phyloP scores from a whole-genome alignment of 352 stramenopile species.

The Globisporangium cystogenes region DNA sequence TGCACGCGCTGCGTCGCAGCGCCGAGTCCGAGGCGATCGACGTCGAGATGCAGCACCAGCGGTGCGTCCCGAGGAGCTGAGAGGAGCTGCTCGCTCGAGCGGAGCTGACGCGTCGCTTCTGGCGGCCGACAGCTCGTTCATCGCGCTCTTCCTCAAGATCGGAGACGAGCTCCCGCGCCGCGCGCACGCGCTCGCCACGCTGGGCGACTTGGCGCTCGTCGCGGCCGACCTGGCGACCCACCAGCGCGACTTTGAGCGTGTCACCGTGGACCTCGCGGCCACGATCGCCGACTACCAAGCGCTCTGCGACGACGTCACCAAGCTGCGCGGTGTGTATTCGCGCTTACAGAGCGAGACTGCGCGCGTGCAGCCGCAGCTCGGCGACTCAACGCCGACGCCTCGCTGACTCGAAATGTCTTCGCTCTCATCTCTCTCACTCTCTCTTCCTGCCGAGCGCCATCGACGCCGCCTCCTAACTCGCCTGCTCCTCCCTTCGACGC shows the following conservation, averaged over 20 bases:
- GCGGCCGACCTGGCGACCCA: slow-evolving; percentile 5
- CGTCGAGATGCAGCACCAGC: slow-evolving; percentile 38
- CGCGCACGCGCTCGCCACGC: slow-evolving; percentile 17
- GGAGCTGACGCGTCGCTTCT: no score
- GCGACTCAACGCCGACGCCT: not conserved
- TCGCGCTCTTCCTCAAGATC: slow-evolving; percentile 47
- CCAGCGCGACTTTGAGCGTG: slow-evolving; percentile 20
- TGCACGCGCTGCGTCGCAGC: slow-evolving; percentile 32
- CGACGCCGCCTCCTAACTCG: not conserved
- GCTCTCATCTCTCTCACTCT: not conserved
- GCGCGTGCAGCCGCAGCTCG: not conserved
- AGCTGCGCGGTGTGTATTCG: slow-evolving; percentile 21
- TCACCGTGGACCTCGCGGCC: slow-evolving; percentile 15
- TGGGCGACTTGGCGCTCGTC: slow-evolving; percentile 14
- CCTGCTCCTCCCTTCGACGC: not conserved
- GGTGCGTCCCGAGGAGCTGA: slow-evolving; percentile 10
- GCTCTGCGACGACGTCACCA: slow-evolving; percentile 21
- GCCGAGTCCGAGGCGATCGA: slow-evolving; percentile 25
- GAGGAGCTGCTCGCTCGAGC: no score
- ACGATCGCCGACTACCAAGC: slow-evolving; percentile 21
- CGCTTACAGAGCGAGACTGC: slow-evolving; percentile 13
- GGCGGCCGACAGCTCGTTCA: slow-evolving; percentile 21
- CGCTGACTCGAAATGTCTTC: not conserved
- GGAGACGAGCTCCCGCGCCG: slow-evolving; percentile 32
- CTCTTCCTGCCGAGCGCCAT: not conserved